Evolutionary conservation across 805 yeast genomes (phyloP), one percentile per base, ranked within the genome.

Genomic region (Starmerella powellii): DNA sequence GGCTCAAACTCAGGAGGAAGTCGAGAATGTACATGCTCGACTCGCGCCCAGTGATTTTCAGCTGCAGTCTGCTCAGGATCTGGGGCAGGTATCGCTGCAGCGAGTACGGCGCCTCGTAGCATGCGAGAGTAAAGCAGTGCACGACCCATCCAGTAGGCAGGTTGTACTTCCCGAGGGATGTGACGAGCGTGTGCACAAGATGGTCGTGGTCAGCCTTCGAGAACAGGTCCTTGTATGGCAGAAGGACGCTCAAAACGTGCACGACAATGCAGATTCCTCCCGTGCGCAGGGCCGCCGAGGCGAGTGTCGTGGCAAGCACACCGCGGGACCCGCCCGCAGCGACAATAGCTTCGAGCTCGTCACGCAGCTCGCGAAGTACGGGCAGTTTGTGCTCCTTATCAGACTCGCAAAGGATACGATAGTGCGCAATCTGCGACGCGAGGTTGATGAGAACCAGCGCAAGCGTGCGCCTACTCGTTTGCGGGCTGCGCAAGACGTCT

Each of bases 91-190:
- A 79, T 53, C 78, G 77, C 56, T 78, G 80, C 42, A 86, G 68
- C 0, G 88, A 74, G 10, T 68, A 56, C 1, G 94, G 93, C 27
- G 81, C 67, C 56, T 83, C 94, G 57, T 80, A 84, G 56, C 94
- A 80, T 51, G 88, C 80, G 2, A 80, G 68, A 4, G 80, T 75
- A 44, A 87, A 63, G 33, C 79, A 77, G 51, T 84, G 85, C 23
- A 86, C 72, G 49, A 85, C 74, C 2, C 93, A 85, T 28, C 78
- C 72, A 0, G 93, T 76, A 8, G 46, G 15, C 46, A 73, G 74
- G 46, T 84, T 85, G 83, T 87, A 80, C 32, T 42, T 46, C 1
- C 76, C 71, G 40, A 82, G 60, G 0, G 83, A 82, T 35, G 68
- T 61, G 11, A 78, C 63, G 21, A 80, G 64, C 0, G 85, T 67